Evolutionary conservation across 2,329 filamentous ascomycete species (phyloP).

Genomic region (Pseudohalonectria lignicola): DNA sequence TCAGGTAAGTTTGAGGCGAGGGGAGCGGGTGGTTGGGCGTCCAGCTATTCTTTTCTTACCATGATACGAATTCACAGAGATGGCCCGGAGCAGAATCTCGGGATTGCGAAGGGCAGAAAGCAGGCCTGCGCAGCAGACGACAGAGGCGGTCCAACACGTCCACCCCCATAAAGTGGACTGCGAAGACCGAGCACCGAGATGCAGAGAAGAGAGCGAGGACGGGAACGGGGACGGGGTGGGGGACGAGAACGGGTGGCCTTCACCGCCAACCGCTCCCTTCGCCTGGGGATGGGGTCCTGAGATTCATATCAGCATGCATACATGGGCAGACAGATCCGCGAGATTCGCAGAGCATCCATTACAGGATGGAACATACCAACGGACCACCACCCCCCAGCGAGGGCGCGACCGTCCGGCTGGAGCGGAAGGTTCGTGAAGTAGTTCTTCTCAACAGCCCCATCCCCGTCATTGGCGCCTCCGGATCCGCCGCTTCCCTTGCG

Average conservation of each 20-base stretch:
- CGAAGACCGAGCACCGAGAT: no score
- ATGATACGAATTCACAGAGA: no score
- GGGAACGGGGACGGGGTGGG: slow-evolving; percentile 10
- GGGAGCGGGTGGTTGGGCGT: no score
- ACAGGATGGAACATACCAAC: neutral
- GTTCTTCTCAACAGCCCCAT: slow-evolving; percentile 7
- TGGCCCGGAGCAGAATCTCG: no score
- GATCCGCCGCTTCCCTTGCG: slow-evolving; percentile 23
- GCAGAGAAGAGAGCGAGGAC: slow-evolving; percentile 14
- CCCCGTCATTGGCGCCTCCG: slow-evolving; percentile 9
- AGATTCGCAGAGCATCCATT: no score
- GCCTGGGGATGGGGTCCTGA: slow-evolving; percentile 2
- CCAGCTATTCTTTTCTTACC: no score
- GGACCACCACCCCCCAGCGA: slow-evolving; percentile 6
- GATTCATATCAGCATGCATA: neutral
- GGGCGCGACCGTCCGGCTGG: slow-evolving; percentile 6
- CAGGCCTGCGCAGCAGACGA: slow-evolving; percentile 18
- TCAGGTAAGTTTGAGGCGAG: no score
- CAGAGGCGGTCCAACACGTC: slow-evolving; percentile 29
- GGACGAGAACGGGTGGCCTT: slow-evolving; percentile 18
- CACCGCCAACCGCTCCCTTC: slow-evolving; percentile 25
- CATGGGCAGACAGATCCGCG: no score
- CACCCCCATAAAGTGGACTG: slow-evolving; percentile 23
- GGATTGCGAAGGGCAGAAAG: slow-evolving; percentile 9
- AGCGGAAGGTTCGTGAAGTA: slow-evolving; percentile 7